Evolutionary conservation across 1,139 yeast species (phyloP).

Genomic region (Blastobotrys buckinghamii): DNA sequence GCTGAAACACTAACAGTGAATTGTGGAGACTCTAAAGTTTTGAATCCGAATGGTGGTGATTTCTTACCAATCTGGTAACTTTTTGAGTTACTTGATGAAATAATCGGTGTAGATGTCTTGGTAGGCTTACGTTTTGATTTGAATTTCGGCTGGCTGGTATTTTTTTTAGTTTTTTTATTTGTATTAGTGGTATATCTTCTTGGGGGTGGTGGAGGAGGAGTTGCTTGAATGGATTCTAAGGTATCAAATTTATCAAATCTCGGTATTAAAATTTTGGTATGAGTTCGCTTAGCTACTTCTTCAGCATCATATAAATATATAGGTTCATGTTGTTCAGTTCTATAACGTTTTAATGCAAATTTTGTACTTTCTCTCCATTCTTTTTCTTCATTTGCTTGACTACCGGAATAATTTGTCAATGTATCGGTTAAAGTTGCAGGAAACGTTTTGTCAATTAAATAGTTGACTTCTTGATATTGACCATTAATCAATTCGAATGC

Average conservation of each 20-base stretch:
- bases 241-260: background rate
- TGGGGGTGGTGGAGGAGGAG: background rate
- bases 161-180: background rate
- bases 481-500: background rate
- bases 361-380: slow-evolving; percentile 17
- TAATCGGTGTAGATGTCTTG: background rate
- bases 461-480: background rate
- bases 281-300: background rate
- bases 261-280: background rate
- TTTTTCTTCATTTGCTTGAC: slow-evolving; percentile 17
- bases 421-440: slow-evolving; percentile 10
- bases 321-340: slow-evolving; percentile 15
- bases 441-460: background rate
- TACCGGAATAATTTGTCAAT: slow-evolving; percentile 13
- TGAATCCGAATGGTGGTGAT: slow-evolving; percentile 1
- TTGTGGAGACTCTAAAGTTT: background rate
- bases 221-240: background rate
- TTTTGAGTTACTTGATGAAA: background rate
- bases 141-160: background rate
- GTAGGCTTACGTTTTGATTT: background rate
- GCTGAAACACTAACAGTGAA: background rate
- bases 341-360: slow-evolving; percentile 15
- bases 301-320: background rate
- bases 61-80: background rate
- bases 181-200: background rate